Conservation (phyloP, 129 eudicot genomes). For the Artemisia tridentata region DNA sequence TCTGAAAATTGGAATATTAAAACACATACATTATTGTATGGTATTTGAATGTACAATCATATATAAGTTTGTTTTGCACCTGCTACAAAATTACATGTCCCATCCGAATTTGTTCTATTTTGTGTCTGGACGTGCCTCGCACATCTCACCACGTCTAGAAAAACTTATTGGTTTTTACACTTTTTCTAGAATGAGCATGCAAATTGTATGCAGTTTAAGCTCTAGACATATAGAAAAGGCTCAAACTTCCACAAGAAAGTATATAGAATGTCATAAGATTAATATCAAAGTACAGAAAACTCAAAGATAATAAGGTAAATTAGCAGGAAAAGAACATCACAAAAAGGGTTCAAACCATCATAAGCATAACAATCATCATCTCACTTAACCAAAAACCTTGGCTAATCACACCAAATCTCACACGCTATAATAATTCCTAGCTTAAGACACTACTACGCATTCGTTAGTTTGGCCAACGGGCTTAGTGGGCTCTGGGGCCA, state of each 20-base stretch:
- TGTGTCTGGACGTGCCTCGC: neutral
- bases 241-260: constrained; percentile 14
- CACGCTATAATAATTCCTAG: neutral
- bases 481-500: constrained; percentile 60
- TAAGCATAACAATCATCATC: constrained; percentile 13
- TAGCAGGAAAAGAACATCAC: constrained; percentile 3
- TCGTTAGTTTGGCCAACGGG: constrained; percentile 5
- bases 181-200: neutral
- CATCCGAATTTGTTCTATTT: too few relatives aligned
- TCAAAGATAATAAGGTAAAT: constrained; percentile 10
- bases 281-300: constrained; percentile 15
- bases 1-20: too few relatives aligned
- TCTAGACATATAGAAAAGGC: neutral
- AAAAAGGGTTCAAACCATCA: constrained; percentile 13
- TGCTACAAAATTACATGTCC: too few relatives aligned
- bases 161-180: neutral
- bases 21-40: too few relatives aligned
- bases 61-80: too few relatives aligned
- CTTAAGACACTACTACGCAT: too few relatives aligned
- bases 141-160: too few relatives aligned
- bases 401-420: constrained; percentile 7
- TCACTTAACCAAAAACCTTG: constrained; percentile 12
- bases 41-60: too few relatives aligned
- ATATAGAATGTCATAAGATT: constrained; percentile 11
- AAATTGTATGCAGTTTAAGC: neutral